Evolutionary conservation across 2,329 filamentous ascomycete species (phyloP), one percentile per base, ranked within the genome.

Genomic region (Trichoderma sp.): DNA sequence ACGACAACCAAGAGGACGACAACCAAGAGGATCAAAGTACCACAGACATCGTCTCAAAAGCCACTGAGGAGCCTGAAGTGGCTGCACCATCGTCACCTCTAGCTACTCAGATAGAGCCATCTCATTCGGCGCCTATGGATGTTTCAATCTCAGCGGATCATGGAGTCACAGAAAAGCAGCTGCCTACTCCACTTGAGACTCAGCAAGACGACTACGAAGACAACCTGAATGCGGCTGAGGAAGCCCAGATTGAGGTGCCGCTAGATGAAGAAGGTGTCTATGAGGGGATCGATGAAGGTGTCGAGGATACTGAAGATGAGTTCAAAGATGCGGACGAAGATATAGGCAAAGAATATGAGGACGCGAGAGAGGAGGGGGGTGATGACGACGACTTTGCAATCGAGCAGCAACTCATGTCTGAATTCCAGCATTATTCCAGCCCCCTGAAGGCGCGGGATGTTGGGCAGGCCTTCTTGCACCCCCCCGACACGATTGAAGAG

Each of bases 401-500:
- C 10, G 71, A 73, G 63, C 63, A 73, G 52, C 73, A 74, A 50
- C 73, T 74, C 13, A 70, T 72, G 60, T 60, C 59, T 12, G 73
- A 76, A 29, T 57, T 56, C 45, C 59, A 64, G 27, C 66, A 58
- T 56, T 50, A 68, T 42, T 56, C 67, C 12, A 68, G 25, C 48
- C 67, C 61, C 29, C 42, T 54, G 19, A 68, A 54, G 15, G 15
- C 39, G 29, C 37, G 19, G 5, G 64, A 60, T 29, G 15, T 39
- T 25, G 42, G 34, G 19, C 22, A 22, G 10, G 39, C 56, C n/a
- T 37, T 57, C n/a, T 61, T 48, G 5, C 53, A 59, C 2, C 19
- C n/a, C n/a, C 64, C 34, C 15, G 39, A 59, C 17, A 22, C 53
- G 1, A 15, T 56, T 25, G 52, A 42, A 15, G 61, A 56, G 13